Evolutionary conservation across 768 basidiomycete genomes (phyloP).

Genomic region (Pleurotus sapidus): DNA sequence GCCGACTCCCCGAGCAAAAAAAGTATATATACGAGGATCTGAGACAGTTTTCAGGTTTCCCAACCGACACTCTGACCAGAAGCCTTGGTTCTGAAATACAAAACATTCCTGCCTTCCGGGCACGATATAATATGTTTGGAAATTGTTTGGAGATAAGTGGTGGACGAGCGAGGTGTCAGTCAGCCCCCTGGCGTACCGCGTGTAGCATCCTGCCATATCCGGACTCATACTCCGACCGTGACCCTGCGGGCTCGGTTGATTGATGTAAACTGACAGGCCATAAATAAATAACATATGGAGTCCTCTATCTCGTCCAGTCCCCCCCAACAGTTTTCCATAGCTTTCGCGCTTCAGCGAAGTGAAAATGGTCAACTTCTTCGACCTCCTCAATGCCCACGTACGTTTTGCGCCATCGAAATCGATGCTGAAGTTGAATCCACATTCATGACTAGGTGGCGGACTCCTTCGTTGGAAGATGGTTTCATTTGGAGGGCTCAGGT

Average conservation of each 20-base stretch:
- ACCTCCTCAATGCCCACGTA: slow-evolving; percentile 27
- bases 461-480: slow-evolving; percentile 59
- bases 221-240: too few relatives aligned
- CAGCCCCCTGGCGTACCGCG: neutral
- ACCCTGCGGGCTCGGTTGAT: too few relatives aligned
- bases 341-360: slow-evolving; percentile 8
- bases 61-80: too few relatives aligned
- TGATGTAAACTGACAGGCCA: too few relatives aligned
- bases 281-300: neutral
- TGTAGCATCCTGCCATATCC: too few relatives aligned
- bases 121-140: neutral
- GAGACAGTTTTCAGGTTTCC: too few relatives aligned
- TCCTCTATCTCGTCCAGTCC: neutral
- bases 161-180: slow-evolving; percentile 2
- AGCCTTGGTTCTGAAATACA: too few relatives aligned
- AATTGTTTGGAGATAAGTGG: neutral
- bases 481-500: slow-evolving; percentile 71
- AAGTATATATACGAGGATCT: too few relatives aligned
- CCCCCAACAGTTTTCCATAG: neutral
- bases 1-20: too few relatives aligned
- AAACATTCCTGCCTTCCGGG: neutral
- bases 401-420: neutral
- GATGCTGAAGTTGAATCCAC: neutral
- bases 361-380: slow-evolving; percentile 19
- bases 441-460: slow-evolving; percentile 35